Evolutionary conservation across 106 monocot genomes (phyloP).

Genomic region (Apostasia ramifera): DNA sequence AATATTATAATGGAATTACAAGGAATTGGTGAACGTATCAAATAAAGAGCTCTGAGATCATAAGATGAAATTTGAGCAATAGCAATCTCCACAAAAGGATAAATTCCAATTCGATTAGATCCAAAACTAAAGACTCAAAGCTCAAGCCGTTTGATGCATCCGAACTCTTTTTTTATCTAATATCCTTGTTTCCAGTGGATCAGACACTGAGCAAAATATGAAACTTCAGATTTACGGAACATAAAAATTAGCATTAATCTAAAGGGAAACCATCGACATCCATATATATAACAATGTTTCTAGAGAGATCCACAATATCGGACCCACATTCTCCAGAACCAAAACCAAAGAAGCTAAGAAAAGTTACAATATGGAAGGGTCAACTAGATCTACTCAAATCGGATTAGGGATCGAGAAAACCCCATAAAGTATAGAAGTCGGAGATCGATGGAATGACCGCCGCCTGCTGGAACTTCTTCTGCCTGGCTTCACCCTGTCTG

Average conservation of each 20-base stretch:
- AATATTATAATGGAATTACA: too few relatives aligned
- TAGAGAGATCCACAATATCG: background rate
- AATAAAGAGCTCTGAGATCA: background rate
- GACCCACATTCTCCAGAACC: constrained; percentile 1
- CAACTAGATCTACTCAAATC: background rate
- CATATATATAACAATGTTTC: background rate
- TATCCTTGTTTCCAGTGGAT: background rate
- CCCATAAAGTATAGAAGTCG: background rate
- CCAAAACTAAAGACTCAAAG: background rate
- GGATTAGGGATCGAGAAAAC: constrained; percentile 2
- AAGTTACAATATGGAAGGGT: background rate
- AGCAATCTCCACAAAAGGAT: background rate
- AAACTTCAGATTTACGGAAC: background rate
- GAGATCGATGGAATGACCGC: background rate
- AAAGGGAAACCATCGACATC: background rate
- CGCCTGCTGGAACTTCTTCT: constrained; percentile 5
- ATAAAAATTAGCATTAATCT: background rate
- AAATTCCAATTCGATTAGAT: background rate
- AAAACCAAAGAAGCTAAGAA: background rate
- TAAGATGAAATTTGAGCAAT: background rate
- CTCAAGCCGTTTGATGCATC: background rate
- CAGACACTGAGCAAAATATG: background rate
- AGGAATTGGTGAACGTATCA: too few relatives aligned
- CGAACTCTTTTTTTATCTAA: background rate
- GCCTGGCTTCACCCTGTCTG: constrained; percentile 12